Evolutionary conservation across 1,284 basidiomycete genomes (phyloP), one percentile per base, ranked within the genome.

Genomic region (Athelia psychrophila): DNA sequence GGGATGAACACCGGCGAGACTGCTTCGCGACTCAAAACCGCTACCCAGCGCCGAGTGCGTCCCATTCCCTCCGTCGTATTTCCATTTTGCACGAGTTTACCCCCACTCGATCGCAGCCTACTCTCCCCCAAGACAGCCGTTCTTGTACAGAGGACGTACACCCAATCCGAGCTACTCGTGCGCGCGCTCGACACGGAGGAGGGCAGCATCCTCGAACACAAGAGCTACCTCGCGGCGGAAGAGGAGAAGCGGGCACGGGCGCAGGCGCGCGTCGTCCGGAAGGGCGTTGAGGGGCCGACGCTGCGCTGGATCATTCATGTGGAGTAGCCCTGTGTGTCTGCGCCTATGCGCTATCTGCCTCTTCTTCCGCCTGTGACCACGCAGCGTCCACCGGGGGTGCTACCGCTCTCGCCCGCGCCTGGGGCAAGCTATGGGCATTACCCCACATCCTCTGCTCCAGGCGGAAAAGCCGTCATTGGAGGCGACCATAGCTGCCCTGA

Each of bases 101-200:
- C 18, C 33, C 38, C 51, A n/a, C 47, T 42, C n/a, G n/a, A n/a
- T n/a, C n/a, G 51, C 56, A 84, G 86, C 82, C 84, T 2, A 63
- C 78, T 1, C 66, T 80, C 22, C 80, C 84, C 0, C 88, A 83
- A 67, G 85, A n/a, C n/a, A n/a, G n/a, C n/a, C n/a, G 86, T 83
- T 60, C 69, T 70, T 3, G 73, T 73, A 50, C 72, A 68, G 13
- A 78, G 73, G 22, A 64, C 70, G 3, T 78, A 80, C 33, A 91
- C 90, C 0, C 93, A 95, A 61, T 88, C 81, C 19, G 88, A 93
- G 58, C 77, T 94, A 3, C 88, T 95, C 49, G 82, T 84, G 1
- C 83, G 83, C 15, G 92, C 92, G 0, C 77, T 94, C 10, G 90
- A 93, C 60, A 88, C 85, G 48, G 92, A 94, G 64, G 91, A 93